phyloP scores from a whole-genome alignment of 179 eudicot genomes.

The Spinacia oleracea region DNA sequence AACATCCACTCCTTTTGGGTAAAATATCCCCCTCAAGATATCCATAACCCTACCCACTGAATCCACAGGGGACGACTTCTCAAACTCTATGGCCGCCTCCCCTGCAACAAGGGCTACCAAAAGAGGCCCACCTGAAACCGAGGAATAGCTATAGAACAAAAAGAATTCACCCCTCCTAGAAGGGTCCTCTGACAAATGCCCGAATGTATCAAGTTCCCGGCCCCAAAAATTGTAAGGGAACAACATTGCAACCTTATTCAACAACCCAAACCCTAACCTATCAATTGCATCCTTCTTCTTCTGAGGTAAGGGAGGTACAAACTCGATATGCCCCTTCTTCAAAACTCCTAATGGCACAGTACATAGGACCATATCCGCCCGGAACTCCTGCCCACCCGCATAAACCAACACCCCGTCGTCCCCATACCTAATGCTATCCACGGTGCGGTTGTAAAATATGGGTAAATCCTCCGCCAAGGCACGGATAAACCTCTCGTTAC shows the following conservation, averaged over 20 bases:
- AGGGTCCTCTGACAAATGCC: conserved; percentile 80
- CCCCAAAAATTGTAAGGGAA: conserved; percentile 98
- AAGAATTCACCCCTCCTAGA: conserved; percentile 91
- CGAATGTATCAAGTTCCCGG: conserved; percentile 89
- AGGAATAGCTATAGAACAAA: conserved; percentile 83
- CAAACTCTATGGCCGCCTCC: conserved; percentile 88
- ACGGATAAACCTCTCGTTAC: conserved; percentile 80
- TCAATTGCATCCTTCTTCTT: conserved; percentile 77
- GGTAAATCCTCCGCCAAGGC: conserved; percentile 88
- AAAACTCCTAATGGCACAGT: conserved; percentile 89
- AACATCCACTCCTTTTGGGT: conserved; percentile 90
- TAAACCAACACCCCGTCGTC: conserved; percentile 76
- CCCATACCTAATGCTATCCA: conserved; percentile 74
- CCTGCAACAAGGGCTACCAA: conserved; percentile 97
- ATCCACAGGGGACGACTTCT: conserved; percentile 80
- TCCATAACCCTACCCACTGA: conserved; percentile 78
- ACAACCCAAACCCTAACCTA: conserved; percentile 87
- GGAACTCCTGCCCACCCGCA: conserved; percentile 74
- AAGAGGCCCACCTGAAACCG: conserved; percentile 96
- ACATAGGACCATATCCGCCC: conserved; percentile 88
- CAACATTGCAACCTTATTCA: conserved; percentile 94
- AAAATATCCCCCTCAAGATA: conserved; percentile 70
- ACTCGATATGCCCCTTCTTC: conserved; percentile 69
- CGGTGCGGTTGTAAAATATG: conserved; percentile 57
- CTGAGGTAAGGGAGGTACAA: conserved; percentile 83